A percentile compares a stretch with the other conserved stretches of the same genome.
Evolutionary conservation across 2,329 filamentous ascomycete species (phyloP).

Genomic region (Paecilomyces fulvus): DNA sequence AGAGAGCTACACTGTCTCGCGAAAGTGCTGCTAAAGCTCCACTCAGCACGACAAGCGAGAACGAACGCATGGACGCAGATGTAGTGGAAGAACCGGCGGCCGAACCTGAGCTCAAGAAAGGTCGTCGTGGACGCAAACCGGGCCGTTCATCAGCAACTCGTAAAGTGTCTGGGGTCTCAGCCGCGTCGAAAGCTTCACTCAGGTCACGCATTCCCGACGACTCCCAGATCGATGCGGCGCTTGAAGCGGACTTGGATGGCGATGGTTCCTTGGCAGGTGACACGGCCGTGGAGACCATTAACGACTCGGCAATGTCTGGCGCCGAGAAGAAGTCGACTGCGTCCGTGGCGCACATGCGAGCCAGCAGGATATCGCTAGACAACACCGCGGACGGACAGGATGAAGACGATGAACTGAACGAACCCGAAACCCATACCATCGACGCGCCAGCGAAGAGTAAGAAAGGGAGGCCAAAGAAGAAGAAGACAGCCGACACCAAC

Average conservation of each 20-base stretch:
- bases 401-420: conserved; percentile 2
- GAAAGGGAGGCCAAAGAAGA: conserved; percentile 14
- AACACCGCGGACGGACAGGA: conserved; percentile 6
- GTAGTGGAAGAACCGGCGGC: conserved; percentile 10
- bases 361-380: conserved; percentile 5
- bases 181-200: conserved; percentile 39
- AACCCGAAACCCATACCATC: conserved; percentile 8
- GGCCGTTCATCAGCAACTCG: conserved; percentile 34
- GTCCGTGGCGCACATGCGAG: conserved; percentile 4
- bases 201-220: conserved; percentile 48
- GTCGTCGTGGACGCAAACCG: conserved; percentile 32
- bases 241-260: conserved; percentile 33
- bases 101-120: conserved; percentile 38
- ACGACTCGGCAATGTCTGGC: conserved; percentile 19
- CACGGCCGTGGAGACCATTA: not conserved
- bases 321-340: conserved; percentile 21
- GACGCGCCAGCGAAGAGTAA: conserved; percentile 12
- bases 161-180: conserved; percentile 42
- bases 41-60: conserved; percentile 22
- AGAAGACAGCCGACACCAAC: conserved; percentile 17
- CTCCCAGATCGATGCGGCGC: conserved; percentile 54
- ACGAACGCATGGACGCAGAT: conserved; percentile 29
- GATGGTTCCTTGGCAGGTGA: conserved; percentile 31
- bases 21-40: conserved; percentile 40
- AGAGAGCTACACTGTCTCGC: conserved; percentile 46